Base-by-base conservation (phyloP, 129 eudicot genomes). In the Centella asiatica region DNA sequence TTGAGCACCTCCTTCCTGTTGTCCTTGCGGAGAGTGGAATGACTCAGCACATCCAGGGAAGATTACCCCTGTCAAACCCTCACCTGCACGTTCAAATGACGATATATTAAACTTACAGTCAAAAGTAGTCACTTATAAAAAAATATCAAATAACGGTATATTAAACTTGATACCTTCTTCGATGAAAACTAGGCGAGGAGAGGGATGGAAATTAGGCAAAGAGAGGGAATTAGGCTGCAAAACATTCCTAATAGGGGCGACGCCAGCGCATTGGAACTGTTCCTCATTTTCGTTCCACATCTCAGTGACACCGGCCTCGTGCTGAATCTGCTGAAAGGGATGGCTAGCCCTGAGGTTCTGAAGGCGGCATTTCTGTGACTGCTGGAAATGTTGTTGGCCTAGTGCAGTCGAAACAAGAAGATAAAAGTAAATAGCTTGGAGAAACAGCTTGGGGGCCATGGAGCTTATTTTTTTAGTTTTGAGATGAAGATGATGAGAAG, bases 31-130 rank as follows among this genome's bases (percentile, higher is more conserved):
- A 9, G 87, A 74, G 56, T 78, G 74, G 65, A 65, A 88, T 22
- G 95, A 82, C 68, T 85, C 90, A 0, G 88, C 77, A 32, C 97
- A 85, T n/a, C 97, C 97, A 13, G 95, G 95, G 60, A 82, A 59
- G 47, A 69, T 78, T 4, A 88, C 25, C 33, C 87, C 78, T 0
- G 85, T 24, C 10, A 68, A 66, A 0, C 96, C 96, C 64, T 77
- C 66, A 60, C 96, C 96, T 88, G 82, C 40, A 78, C 12, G 12
- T 10, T 7, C n/a, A 37, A 37, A 7, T 37, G 12, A 11, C 8
- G 12, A 6, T 42, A 12, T n/a, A 42, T 42, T 42, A 11, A 3
- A 42, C 4, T 15, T 12, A 17, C 17, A 6, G 47, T 42, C 5
- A 42, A 4, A 0, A 17, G 3, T 42, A 42, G 15, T 42, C 12